Evolutionary conservation across 768 basidiomycete genomes (phyloP).

Genomic region (Psilocybe tampanensis): DNA sequence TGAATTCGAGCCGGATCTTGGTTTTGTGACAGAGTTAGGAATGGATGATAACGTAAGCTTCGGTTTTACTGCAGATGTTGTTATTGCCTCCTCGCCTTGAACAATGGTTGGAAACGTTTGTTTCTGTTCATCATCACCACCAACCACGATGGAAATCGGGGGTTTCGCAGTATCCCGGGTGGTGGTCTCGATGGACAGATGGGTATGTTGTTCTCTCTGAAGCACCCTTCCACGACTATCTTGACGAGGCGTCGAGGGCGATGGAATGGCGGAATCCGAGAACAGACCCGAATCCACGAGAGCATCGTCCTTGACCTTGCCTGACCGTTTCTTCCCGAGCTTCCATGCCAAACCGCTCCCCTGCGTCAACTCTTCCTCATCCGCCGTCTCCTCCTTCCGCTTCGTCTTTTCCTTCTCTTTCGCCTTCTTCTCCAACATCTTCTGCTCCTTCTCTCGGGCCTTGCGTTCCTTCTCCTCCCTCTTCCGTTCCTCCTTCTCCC

Average conservation of each 20-base stretch:
- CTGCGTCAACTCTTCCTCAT: slow-evolving; percentile 8
- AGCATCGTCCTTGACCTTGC: background rate
- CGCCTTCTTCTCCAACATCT: slow-evolving; percentile 10
- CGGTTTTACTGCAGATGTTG: background rate
- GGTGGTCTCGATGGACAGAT: background rate
- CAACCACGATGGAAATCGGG: background rate
- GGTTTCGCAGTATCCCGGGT: background rate
- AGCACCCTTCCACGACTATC: too few species aligned
- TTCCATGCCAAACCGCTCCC: slow-evolving; percentile 15
- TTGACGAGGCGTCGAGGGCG: background rate
- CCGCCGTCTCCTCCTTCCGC: slow-evolving; percentile 28
- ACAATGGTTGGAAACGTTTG: background rate
- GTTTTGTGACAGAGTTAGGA: background rate
- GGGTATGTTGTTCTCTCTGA: too few species aligned
- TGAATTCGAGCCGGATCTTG: slow-evolving; percentile 5
- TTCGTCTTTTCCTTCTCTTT: slow-evolving; percentile 6
- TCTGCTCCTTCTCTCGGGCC: slow-evolving; percentile 25
- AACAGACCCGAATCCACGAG: background rate
- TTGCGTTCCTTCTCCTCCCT: slow-evolving; percentile 36
- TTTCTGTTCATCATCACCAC: background rate
- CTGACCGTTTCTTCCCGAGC: slow-evolving; percentile 9
- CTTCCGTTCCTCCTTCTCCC: slow-evolving; percentile 14
- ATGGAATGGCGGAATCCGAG: background rate
- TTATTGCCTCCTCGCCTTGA: background rate
- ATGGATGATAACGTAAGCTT: slow-evolving; percentile 10